Base-by-base conservation (phyloP, 768 basidiomycete species). In the Suillus occidentalis region DNA sequence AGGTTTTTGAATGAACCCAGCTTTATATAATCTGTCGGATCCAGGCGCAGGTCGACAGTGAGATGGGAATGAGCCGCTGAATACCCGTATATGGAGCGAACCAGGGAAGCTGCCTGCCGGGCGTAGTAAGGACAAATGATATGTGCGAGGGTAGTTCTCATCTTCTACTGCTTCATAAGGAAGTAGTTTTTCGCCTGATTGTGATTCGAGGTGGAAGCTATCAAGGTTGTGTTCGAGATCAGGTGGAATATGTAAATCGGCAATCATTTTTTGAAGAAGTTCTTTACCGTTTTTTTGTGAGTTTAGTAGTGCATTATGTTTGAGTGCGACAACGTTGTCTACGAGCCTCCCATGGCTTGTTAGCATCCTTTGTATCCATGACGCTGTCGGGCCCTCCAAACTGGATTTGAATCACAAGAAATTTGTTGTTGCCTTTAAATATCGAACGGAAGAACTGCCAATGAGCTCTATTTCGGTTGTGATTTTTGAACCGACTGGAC, bases 61-160 rank as follows among this genome's bases (percentile, higher is more conserved):
- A 77, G 66, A 40, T 70, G 72, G 42, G 79, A 76, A 49, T 25
- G 22, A 16, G 25, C 13, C 25, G 71, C 77, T 77, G 70, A 80
- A 64, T 55, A 79, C 69, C 64, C 72, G 77, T n/a, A 80, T 22
- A 20, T 68, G 66, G 60, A 77, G 78, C 39, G 74, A 43, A 28
- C 69, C 67, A 47, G 67, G 66, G 12, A 16, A 63, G 53, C 69
- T 73, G 50, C 57, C 65, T 9, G 75, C 6, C 55, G n/a, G 13
- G n/a, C 79, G 78, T 63, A 78, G 77, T 63, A 78, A 79, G 74
- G 74, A 72, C 1, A 55, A 36, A 36, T 36, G 34, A 77, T 75
- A 25, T 73, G 65, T 3, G 75, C 68, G 28, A 79, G 66, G n/a
- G 78, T 70, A 56, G 78, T 50, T 25, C 79, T 63, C 78, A 4